Base-by-base conservation (phyloP, 140 eudicot genomes). In the Senecio squalidus region DNA sequence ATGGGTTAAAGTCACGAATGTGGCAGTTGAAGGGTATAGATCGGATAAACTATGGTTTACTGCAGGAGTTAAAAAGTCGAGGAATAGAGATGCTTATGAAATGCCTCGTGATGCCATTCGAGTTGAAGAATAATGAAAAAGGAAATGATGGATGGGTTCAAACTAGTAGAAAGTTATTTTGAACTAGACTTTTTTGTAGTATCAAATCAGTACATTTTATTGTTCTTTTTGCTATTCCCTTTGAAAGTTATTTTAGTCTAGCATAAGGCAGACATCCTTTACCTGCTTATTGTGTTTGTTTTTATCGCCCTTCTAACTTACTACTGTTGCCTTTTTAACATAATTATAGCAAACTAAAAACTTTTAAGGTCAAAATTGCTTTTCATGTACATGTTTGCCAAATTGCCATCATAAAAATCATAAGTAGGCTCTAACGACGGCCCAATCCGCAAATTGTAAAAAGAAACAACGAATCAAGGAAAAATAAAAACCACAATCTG, bases 31-130 rank as follows among this genome's bases (percentile, higher is more conserved):
- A 54, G 81, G 88, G 46, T 59, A 77, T 60, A 74, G 73, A 45
- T 81, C 88, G 8, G 88, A 81, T 65, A 81, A 81, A 64, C 68
- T 77, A 20, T 81, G 81, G 81, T 77, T 81, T 58, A 81, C 84
- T 15, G 84, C 88, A 0, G 88, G 84, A 27, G 80, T 81, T 73
- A 74, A 78, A 41, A 81, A 72, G 64, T 74, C 88, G 1, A 77
- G 68, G 76, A 70, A 84, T 17, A 81, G 62, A 58, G 78, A 74
- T 60, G 84, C 71, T 51, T 81, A 77, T 67, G 88, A 77, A 38
- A 45, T 64, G 26, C 76, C 71, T 33, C 67, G 28, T 5, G 73
- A 65, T 69, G 84, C 88, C 55, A 72, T 71, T 57, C 66, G 88
- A 58, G 73, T 74, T 11, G 63, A 67, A 33, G 84, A 77, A 45